phyloP scores from a whole-genome alignment of 208 protist species.

The Trichomonas vaginalis region DNA sequence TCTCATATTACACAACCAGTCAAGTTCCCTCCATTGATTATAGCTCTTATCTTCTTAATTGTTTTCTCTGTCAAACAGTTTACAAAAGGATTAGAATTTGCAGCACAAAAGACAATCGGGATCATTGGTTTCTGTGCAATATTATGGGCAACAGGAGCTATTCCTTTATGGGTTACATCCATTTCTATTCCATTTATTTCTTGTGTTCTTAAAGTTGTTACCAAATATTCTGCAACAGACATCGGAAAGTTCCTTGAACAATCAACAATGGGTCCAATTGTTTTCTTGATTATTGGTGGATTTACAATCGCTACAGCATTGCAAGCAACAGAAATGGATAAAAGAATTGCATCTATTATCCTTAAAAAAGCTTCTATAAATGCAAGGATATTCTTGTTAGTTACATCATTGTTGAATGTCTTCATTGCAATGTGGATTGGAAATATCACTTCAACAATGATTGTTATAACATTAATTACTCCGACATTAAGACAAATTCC shows the following conservation, averaged over 20 bases:
- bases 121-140: background rate
- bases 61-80: background rate
- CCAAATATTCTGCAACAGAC: background rate
- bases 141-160: background rate
- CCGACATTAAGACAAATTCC: background rate
- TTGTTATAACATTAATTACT: background rate
- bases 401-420: background rate
- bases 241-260: background rate
- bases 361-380: background rate
- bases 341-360: background rate
- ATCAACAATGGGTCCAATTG: background rate
- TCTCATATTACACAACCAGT: background rate
- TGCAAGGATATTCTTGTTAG: background rate
- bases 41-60: background rate
- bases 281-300: background rate
- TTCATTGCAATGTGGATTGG: conserved; percentile 11
- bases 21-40: background rate
- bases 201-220: background rate
- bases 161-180: background rate
- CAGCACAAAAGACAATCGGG: background rate
- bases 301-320: background rate
- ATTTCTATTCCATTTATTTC: background rate
- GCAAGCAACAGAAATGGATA: background rate
- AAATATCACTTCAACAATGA: background rate
- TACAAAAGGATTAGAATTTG: background rate